phyloP scores from a whole-genome alignment of 202 grass and related monocot species.

The Brachypodium distachyon region DNA sequence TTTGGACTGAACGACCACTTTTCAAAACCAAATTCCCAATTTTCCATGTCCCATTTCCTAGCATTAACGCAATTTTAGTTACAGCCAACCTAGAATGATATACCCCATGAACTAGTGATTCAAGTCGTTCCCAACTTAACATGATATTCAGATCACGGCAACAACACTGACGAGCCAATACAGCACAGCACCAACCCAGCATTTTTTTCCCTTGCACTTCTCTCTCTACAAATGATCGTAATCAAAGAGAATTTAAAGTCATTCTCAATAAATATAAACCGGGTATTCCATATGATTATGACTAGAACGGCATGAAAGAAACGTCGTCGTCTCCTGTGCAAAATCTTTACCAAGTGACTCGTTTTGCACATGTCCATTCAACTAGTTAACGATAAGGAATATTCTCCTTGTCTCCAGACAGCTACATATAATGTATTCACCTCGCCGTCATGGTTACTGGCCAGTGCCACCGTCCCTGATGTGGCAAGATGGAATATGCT shows the following conservation, averaged over 20 bases:
- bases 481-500: conserved; percentile 5
- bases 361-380: conserved; percentile 1
- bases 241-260: not conserved
- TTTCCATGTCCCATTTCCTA: not conserved
- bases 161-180: not conserved
- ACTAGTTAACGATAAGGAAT: not conserved
- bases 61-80: not conserved
- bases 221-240: not conserved
- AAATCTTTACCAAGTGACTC: not conserved
- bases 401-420: not conserved
- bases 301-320: not conserved
- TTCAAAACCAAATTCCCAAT: not conserved
- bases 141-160: not conserved
- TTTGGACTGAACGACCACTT: not conserved
- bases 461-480: not conserved
- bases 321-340: not conserved
- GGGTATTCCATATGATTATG: not conserved
- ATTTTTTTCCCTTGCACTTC: not conserved
- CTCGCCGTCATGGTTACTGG: not conserved
- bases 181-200: not conserved
- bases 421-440: too few relatives aligned
- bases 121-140: not conserved
- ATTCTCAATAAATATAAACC: not conserved
- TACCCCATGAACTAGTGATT: not conserved
- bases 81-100: not conserved